A percentile compares a stretch with the other conserved stretches of the same genome.
Conservation (phyloP, 768 basidiomycete genomes). For the Leccinum longicurvipes region DNA sequence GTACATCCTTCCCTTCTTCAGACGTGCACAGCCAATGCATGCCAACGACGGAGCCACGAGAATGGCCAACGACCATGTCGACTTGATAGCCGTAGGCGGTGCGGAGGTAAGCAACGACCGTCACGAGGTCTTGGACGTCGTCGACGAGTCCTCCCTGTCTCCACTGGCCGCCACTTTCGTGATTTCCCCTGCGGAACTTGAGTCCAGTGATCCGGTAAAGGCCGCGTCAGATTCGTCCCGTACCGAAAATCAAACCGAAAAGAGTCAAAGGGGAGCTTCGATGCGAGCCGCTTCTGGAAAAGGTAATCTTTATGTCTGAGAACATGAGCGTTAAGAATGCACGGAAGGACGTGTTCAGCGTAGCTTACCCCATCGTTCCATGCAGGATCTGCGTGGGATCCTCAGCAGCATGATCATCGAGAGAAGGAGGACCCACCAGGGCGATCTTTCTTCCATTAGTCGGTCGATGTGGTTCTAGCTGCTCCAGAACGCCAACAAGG, state of each 20-base stretch:
- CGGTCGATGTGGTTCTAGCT: constrained; percentile 45
- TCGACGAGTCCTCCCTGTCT: constrained; percentile 54
- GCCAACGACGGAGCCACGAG: constrained; percentile 66
- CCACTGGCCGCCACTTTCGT: constrained; percentile 72
- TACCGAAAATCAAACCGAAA: constrained; percentile 88
- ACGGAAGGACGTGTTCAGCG: background rate
- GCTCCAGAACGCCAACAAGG: constrained; percentile 62
- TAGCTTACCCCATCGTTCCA: constrained; percentile 69
- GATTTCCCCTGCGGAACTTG: constrained; percentile 54
- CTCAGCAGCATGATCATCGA: constrained; percentile 10
- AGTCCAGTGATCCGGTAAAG: constrained; percentile 1
- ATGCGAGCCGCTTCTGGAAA: constrained; percentile 71
- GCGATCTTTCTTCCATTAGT: constrained; percentile 62
- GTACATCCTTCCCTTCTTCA: constrained; percentile 51
- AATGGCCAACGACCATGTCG: constrained; percentile 74
- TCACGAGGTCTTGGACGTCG: constrained; percentile 64
- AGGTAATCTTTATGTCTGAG: constrained; percentile 82
- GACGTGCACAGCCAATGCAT: constrained; percentile 68
- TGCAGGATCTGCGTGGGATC: constrained; percentile 61
- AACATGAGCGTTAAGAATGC: background rate
- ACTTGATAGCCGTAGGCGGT: constrained; percentile 60
- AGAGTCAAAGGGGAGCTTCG: constrained; percentile 66
- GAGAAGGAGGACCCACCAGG: constrained; percentile 44
- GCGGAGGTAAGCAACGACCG: constrained; percentile 62
- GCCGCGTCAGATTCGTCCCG: constrained; percentile 16